Evolutionary conservation across 306 rosid genomes (phyloP).

Genomic region (Fragaria ananassa): DNA sequence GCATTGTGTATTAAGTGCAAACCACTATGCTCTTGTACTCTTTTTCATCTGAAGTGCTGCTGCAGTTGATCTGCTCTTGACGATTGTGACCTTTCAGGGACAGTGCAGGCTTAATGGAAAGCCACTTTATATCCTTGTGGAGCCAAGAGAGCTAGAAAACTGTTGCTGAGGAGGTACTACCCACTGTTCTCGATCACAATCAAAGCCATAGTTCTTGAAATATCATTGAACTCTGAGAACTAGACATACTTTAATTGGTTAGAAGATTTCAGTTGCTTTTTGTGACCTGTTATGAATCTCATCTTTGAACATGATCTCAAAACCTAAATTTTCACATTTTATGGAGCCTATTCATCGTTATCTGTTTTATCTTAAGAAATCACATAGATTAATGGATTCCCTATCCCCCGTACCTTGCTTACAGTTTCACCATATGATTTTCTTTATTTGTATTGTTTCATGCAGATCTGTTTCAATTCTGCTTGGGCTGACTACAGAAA

Average conservation of each 20-base stretch:
- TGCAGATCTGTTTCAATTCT: constrained; percentile 42
- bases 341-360: neutral
- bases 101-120: constrained; percentile 74
- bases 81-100: constrained; percentile 54
- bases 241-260: neutral
- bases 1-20: neutral
- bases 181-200: neutral
- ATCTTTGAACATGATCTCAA: neutral
- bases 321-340: neutral
- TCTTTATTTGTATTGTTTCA: neutral
- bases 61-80: constrained; percentile 23
- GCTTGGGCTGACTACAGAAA: constrained; percentile 38
- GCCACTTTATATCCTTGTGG: constrained; percentile 88
- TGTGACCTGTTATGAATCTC: neutral
- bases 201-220: neutral
- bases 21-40: constrained; percentile 1
- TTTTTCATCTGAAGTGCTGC: neutral
- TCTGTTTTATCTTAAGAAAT: neutral
- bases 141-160: constrained; percentile 63
- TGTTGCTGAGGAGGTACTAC: constrained; percentile 61
- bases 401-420: neutral
- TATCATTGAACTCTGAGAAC: neutral
- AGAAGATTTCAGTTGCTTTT: neutral
- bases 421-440: neutral
- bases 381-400: neutral